Evolutionary conservation across 345 rosid species (phyloP).

Genomic region (Sisymbrium irio): DNA sequence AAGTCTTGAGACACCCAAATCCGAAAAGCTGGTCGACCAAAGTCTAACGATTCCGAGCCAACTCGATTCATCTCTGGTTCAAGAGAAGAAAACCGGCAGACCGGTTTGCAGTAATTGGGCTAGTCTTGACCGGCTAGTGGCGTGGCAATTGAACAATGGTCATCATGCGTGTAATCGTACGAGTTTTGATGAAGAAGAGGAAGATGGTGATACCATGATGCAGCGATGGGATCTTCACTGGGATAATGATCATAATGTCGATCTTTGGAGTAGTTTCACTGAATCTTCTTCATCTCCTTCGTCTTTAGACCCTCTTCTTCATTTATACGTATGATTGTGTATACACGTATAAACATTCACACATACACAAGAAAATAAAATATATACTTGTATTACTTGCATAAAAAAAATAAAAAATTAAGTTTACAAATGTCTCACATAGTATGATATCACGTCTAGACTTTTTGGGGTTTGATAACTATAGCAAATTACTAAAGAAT

Average conservation of each 20-base stretch:
- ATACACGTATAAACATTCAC: slow-evolving; percentile 5
- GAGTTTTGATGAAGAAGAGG: slow-evolving; percentile 41
- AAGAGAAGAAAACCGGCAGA: slow-evolving; percentile 24
- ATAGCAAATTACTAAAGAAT: not conserved
- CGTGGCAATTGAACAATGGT: slow-evolving; percentile 76
- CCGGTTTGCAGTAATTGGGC: slow-evolving; percentile 64
- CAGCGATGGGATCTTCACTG: slow-evolving; percentile 33
- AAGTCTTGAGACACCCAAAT: slow-evolving; percentile 55
- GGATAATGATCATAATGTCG: slow-evolving; percentile 38
- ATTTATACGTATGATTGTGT: slow-evolving; percentile 59
- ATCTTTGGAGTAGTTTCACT: slow-evolving; percentile 62
- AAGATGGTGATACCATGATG: slow-evolving; percentile 41
- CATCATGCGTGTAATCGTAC: slow-evolving; percentile 49
- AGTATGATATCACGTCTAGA: not conserved
- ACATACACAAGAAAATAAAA: not conserved
- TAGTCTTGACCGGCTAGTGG: slow-evolving; percentile 77
- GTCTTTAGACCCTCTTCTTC: slow-evolving; percentile 64
- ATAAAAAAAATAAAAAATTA: not conserved
- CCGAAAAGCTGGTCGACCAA: slow-evolving; percentile 41
- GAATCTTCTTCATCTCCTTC: slow-evolving; percentile 58
- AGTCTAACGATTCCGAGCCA: slow-evolving; percentile 28
- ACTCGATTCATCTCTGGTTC: slow-evolving; percentile 26
- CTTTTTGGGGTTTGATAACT: not conserved
- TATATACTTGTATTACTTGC: not conserved
- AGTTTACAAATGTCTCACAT: not conserved